Conservation (phyloP, 768 basidiomycete genomes). For the Imleria badia region DNA sequence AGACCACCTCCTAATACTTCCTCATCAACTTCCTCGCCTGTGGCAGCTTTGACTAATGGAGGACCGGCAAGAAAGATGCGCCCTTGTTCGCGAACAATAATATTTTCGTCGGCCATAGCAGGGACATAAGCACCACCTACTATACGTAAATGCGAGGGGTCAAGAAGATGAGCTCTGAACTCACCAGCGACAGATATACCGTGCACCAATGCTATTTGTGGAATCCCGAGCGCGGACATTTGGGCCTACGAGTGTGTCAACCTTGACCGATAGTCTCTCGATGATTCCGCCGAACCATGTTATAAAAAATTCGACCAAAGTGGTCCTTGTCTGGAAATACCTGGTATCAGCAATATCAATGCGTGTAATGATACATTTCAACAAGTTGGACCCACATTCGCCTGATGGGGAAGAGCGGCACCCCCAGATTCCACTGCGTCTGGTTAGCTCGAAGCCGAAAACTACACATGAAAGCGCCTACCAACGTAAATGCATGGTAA, state of each 20-base stretch:
- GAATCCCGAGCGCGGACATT: constrained; percentile 89
- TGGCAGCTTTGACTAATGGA: constrained; percentile 91
- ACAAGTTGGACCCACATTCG: constrained; percentile 48
- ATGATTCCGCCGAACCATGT: constrained; percentile 63
- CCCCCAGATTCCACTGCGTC: constrained; percentile 87
- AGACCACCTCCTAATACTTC: constrained; percentile 87
- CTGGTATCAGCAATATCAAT: constrained; percentile 26
- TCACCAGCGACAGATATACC: constrained; percentile 89
- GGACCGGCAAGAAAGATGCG: constrained; percentile 94
- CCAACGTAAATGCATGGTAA: constrained; percentile 92
- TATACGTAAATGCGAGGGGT: constrained; percentile 5
- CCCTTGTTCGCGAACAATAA: constrained; percentile 89
- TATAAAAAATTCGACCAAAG: constrained; percentile 96
- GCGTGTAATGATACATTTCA: neutral
- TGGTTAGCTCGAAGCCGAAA: constrained; percentile 1
- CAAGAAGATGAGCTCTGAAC: constrained; percentile 1
- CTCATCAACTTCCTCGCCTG: constrained; percentile 90
- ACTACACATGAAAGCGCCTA: constrained; percentile 36
- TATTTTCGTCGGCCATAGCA: constrained; percentile 94
- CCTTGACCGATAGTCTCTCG: neutral
- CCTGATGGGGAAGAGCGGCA: constrained; percentile 89
- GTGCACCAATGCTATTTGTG: constrained; percentile 91
- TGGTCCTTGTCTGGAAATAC: constrained; percentile 95
- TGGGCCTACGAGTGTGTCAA: constrained; percentile 58
- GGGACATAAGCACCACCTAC: constrained; percentile 90